phyloP scores from a whole-genome alignment of 2,329 filamentous ascomycete genomes.

The Penicillium oxalicum region DNA sequence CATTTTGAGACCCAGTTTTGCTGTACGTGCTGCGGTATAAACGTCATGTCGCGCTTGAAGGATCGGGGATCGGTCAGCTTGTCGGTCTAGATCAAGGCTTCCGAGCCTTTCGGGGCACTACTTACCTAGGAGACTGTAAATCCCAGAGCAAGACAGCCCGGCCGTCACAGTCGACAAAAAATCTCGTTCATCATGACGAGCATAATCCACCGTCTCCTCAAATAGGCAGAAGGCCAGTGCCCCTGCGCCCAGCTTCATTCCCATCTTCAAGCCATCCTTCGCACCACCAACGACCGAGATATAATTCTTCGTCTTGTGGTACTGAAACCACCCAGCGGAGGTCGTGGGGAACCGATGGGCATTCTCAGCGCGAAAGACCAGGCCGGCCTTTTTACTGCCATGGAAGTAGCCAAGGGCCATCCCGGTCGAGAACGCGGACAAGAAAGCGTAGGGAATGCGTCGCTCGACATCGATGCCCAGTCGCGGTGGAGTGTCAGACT shows the following conservation, averaged over 20 bases:
- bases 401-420: slow-evolving; percentile 64
- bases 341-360: slow-evolving; percentile 83
- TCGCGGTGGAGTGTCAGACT: slow-evolving; percentile 36
- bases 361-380: slow-evolving; percentile 91
- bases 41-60: slow-evolving; percentile 68
- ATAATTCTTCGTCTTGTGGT: slow-evolving; percentile 98
- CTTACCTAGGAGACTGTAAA: slow-evolving; percentile 81
- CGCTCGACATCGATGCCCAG: slow-evolving; percentile 59
- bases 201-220: slow-evolving; percentile 78
- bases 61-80: not conserved
- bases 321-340: slow-evolving; percentile 90
- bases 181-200: slow-evolving; percentile 56
- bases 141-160: slow-evolving; percentile 74
- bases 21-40: slow-evolving; percentile 68
- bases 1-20: slow-evolving; percentile 70
- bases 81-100: too few species aligned
- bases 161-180: slow-evolving; percentile 75
- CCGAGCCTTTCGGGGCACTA: slow-evolving; percentile 11
- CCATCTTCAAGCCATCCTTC: slow-evolving; percentile 72
- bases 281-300: slow-evolving; percentile 71
- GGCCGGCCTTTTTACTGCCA: slow-evolving; percentile 65
- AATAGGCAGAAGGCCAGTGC: slow-evolving; percentile 70
- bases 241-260: slow-evolving; percentile 63
- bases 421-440: slow-evolving; percentile 62
- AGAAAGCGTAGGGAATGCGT: slow-evolving; percentile 60